Conservation (phyloP, 768 basidiomycete species). For the Serendipita indica region DNA sequence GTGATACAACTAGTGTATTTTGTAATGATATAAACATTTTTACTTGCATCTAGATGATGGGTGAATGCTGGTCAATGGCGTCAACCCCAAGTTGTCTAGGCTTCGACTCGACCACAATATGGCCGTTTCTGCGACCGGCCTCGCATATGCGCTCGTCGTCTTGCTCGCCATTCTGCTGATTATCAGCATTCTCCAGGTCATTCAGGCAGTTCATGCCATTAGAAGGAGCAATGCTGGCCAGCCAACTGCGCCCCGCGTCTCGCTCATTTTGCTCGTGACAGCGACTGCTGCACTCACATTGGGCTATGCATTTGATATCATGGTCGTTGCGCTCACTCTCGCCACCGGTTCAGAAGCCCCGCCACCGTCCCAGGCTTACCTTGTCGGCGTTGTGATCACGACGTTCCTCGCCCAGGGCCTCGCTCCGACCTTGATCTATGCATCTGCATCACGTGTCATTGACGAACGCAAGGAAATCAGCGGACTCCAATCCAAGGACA, state of each 20-base stretch:
- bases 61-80: no score
- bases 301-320: background rate
- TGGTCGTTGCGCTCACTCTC: background rate
- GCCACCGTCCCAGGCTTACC: background rate
- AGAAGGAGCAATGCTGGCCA: background rate
- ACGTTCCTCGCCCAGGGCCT: background rate
- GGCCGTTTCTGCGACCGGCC: background rate
- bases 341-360: background rate
- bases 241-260: background rate
- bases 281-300: background rate
- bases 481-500: background rate
- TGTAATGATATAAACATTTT: no score
- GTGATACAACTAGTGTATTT: no score
- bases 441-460: background rate
- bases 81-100: no score
- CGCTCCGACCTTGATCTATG: background rate
- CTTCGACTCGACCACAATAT: background rate
- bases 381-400: background rate
- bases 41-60: no score
- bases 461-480: background rate
- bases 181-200: background rate
- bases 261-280: background rate
- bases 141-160: slow-evolving; percentile 5
- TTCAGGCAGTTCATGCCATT: slow-evolving; percentile 1
- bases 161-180: slow-evolving; percentile 1